Evolutionary conservation across 2,329 filamentous ascomycete genomes (phyloP).

Genomic region (Penicillium occitanis): DNA sequence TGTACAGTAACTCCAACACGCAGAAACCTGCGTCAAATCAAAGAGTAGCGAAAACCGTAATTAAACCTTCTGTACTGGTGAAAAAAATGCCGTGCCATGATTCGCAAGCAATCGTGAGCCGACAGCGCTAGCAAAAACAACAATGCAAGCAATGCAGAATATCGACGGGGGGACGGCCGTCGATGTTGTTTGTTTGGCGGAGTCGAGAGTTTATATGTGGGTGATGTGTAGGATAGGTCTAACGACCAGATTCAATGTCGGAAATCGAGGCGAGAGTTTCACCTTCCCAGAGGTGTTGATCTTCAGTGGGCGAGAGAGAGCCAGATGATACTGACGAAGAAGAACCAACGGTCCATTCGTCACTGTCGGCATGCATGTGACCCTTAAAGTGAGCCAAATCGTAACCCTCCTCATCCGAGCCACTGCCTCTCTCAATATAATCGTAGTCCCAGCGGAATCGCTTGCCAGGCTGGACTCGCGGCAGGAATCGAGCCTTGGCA

Average conservation of each 20-base stretch:
- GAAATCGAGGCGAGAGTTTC: constrained; percentile 40
- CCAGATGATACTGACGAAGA: constrained; percentile 72
- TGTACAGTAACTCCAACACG: constrained; percentile 34
- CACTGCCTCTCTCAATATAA: constrained; percentile 80
- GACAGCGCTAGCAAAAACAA: constrained; percentile 24
- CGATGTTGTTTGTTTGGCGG: constrained; percentile 21
- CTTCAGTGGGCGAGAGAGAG: constrained; percentile 62
- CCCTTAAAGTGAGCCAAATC: constrained; percentile 59
- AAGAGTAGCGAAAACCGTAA: constrained; percentile 23
- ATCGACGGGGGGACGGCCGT: constrained; percentile 23
- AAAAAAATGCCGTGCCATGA: constrained; percentile 33
- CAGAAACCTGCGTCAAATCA: constrained; percentile 23
- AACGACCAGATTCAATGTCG: constrained; percentile 43
- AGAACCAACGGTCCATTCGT: constrained; percentile 88
- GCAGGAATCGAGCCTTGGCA: constrained; percentile 75
- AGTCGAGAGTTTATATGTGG: constrained; percentile 16
- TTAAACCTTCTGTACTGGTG: constrained; percentile 36
- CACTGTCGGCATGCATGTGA: constrained; percentile 64
- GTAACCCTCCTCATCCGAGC: constrained; percentile 52
- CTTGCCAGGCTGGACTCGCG: constrained; percentile 80
- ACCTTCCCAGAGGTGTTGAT: constrained; percentile 51
- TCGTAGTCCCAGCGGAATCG: constrained; percentile 92
- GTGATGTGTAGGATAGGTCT: constrained; percentile 24
- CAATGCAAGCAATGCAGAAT: constrained; percentile 19
- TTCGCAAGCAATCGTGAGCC: constrained; percentile 15